Conservation (phyloP, 495 filamentous ascomycete species). For the Staphylotrichum tortipilum region DNA sequence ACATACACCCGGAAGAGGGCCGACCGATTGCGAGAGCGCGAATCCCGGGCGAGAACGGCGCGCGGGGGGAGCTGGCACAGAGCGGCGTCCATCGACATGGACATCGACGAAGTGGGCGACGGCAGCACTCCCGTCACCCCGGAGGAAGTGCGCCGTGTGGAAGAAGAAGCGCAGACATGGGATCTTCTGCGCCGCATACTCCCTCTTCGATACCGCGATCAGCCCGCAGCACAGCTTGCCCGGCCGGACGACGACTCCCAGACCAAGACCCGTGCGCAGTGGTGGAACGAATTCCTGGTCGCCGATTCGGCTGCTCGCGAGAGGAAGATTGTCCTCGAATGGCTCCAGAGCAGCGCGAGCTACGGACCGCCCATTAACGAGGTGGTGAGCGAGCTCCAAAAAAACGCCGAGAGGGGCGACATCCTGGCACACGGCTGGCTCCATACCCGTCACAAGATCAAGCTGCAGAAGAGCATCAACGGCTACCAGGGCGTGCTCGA, state of each 20-base stretch:
- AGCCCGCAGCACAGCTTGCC: slow-evolving; percentile 24
- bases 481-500: slow-evolving; percentile 55
- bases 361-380: slow-evolving; percentile 61
- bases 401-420: slow-evolving; percentile 50
- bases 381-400: slow-evolving; percentile 65
- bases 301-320: slow-evolving; percentile 50
- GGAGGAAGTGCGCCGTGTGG: slow-evolving; percentile 31
- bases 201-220: slow-evolving; percentile 41
- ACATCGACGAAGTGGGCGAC: slow-evolving; percentile 41
- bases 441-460: slow-evolving; percentile 81
- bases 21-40: slow-evolving; percentile 27
- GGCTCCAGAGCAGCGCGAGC: slow-evolving; percentile 67
- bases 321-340: slow-evolving; percentile 67
- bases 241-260: slow-evolving; percentile 15
- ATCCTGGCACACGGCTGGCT: slow-evolving; percentile 84
- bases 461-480: slow-evolving; percentile 73
- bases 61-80: slow-evolving; percentile 51
- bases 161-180: slow-evolving; percentile 79
- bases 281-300: slow-evolving; percentile 41
- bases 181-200: slow-evolving; percentile 60
- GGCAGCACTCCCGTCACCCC: slow-evolving; percentile 22
- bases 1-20: slow-evolving; percentile 32
- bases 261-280: slow-evolving; percentile 25
- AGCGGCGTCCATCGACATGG: slow-evolving; percentile 57
- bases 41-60: slow-evolving; percentile 40